These are phyloP conservation scores for Paramecium bursaria DNA, from an alignment of 73 alveolate species.

Conservation along the genomic window DNA sequence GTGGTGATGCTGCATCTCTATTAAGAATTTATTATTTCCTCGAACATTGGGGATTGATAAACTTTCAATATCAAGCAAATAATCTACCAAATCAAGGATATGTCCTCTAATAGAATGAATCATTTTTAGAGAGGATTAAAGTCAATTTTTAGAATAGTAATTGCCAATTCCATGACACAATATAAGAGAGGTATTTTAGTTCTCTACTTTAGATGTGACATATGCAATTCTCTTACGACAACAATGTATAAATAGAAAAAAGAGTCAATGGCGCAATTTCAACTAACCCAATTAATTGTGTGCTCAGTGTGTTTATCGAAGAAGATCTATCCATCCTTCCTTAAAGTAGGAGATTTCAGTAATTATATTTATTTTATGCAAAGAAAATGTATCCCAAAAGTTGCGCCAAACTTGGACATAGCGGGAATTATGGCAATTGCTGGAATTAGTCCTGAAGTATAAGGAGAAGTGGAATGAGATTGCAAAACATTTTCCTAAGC, in stretches of 20 bases:
- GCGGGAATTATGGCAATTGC: not conserved
- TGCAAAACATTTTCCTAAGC: conserved; percentile 30
- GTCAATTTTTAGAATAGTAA: conserved; percentile 31
- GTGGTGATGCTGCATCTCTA: conserved; percentile 78
- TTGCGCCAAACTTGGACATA: conserved; percentile 17
- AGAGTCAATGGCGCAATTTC: conserved; percentile 18
- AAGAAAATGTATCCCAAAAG: not conserved
- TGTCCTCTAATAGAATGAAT: conserved; percentile 67
- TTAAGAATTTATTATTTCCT: conserved; percentile 74
- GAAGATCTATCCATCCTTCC: conserved; percentile 26
- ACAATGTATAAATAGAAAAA: conserved; percentile 19
- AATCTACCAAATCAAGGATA: conserved; percentile 71
- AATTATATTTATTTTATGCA: no score
- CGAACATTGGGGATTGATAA: conserved; percentile 85
- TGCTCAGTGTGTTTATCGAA: conserved; percentile 4
- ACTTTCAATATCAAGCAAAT: conserved; percentile 71
- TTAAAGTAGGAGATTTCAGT: conserved; percentile 37
- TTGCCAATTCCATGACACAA: conserved; percentile 27
- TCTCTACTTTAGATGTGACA: not conserved
- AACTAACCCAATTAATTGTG: conserved; percentile 9
- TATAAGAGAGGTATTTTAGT: not conserved
- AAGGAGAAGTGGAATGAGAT: conserved; percentile 55
- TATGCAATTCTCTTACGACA: not conserved
- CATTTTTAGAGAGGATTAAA: conserved; percentile 26
- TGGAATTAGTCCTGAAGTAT: conserved; percentile 36